phyloP scores from a whole-genome alignment of 2,329 filamentous ascomycete genomes.

The Chrysoporthe deuterocubensis region DNA sequence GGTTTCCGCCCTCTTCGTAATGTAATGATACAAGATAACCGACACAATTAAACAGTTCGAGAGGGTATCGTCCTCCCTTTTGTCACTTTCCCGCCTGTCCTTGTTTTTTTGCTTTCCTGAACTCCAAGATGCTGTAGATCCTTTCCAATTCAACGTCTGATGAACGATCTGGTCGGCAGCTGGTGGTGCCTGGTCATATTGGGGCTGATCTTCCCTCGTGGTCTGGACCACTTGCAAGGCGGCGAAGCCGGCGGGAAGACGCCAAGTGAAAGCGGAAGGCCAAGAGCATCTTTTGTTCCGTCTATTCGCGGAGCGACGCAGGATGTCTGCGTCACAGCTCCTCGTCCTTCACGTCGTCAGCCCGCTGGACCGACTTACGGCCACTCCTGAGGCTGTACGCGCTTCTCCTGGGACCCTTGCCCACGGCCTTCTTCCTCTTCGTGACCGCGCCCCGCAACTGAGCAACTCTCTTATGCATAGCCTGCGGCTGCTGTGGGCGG shows the following conservation, averaged over 20 bases:
- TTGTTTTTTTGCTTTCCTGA: slow-evolving; percentile 13
- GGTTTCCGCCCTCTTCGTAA: neutral
- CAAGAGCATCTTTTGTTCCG: neutral
- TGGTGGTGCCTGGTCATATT: neutral
- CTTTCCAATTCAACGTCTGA: slow-evolving; percentile 13
- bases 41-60: slow-evolving; percentile 1
- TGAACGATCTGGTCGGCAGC: neutral
- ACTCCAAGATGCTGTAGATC: slow-evolving; percentile 20
- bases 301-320: neutral
- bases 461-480: slow-evolving; percentile 9
- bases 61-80: slow-evolving; percentile 24
- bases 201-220: neutral
- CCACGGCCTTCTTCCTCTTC: slow-evolving; percentile 1
- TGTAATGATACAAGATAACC: neutral
- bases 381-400: slow-evolving; percentile 16
- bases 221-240: neutral
- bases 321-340: neutral
- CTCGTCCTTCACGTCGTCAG: neutral
- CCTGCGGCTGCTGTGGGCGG: neutral
- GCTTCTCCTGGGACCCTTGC: slow-evolving; percentile 8
- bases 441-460: slow-evolving; percentile 7
- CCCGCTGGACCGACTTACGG: neutral
- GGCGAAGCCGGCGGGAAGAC: neutral
- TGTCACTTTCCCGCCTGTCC: slow-evolving; percentile 4
- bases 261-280: neutral